These are phyloP conservation scores for Antarctomyces pellizariae DNA, from an alignment of 495 filamentous ascomycete genomes.

Conservation along the genomic window DNA sequence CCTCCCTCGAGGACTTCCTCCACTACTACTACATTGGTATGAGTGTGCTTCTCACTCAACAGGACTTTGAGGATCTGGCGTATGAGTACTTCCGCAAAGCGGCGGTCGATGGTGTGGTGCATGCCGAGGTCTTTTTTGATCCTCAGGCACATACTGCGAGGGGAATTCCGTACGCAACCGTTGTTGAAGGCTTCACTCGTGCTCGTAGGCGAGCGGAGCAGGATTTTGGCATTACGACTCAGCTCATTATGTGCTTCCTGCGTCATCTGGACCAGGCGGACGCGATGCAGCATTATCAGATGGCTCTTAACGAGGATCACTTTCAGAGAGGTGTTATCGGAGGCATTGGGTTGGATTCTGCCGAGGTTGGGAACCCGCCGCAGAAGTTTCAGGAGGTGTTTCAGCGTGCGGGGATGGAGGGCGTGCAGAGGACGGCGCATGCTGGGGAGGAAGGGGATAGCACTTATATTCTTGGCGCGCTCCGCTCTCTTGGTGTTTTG, in stretches of 20 bases:
- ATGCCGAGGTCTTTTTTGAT: constrained; percentile 65
- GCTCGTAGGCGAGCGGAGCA: constrained; percentile 34
- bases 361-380: constrained; percentile 39
- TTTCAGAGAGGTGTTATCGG: constrained; percentile 28
- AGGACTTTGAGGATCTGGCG: constrained; percentile 51
- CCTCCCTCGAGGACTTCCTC: constrained; percentile 55
- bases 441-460: constrained; percentile 56
- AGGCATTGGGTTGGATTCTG: constrained; percentile 44
- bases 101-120: constrained; percentile 37
- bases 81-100: constrained; percentile 49
- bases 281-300: constrained; percentile 23
- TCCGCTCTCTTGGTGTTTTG: constrained; percentile 29
- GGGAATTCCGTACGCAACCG: constrained; percentile 32
- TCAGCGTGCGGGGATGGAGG: constrained; percentile 20
- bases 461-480: constrained; percentile 36
- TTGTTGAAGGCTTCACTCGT: constrained; percentile 32
- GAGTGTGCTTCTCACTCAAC: constrained; percentile 31
- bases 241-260: constrained; percentile 46
- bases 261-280: constrained; percentile 37
- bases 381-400: constrained; percentile 37
- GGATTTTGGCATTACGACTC: constrained; percentile 37
- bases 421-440: constrained; percentile 40
- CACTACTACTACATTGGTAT: constrained; percentile 60
- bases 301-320: constrained; percentile 23
- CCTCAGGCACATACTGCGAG: constrained; percentile 49